These are phyloP conservation scores for Coniochaeta sp. DNA, from an alignment of 2,329 filamentous ascomycete genomes.

Conservation along the genomic window DNA sequence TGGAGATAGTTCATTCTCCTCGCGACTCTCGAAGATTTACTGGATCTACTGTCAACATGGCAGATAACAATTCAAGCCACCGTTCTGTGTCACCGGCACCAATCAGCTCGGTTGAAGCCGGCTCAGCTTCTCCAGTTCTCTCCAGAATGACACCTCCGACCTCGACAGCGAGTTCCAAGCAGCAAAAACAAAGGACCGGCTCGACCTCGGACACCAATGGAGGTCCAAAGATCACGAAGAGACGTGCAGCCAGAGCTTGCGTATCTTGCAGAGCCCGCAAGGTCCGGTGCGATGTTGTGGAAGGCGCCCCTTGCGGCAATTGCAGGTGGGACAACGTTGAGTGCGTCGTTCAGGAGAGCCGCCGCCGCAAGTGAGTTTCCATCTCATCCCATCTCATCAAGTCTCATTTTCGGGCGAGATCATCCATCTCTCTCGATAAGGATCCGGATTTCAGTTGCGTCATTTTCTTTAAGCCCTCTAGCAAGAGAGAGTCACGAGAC, in stretches of 20 bases:
- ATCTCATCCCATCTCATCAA: neutral
- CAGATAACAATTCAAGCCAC: neutral
- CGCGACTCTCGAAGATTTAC: neutral
- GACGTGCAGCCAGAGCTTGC: constrained; percentile 85
- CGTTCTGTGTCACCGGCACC: constrained; percentile 1
- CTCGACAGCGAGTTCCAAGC: neutral
- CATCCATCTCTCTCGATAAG: neutral
- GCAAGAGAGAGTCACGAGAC: neutral
- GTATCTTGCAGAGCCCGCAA: constrained; percentile 84
- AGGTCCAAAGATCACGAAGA: constrained; percentile 53
- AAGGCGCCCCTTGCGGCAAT: constrained; percentile 81
- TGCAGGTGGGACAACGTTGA: constrained; percentile 75
- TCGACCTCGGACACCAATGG: constrained; percentile 22
- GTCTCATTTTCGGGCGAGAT: neutral
- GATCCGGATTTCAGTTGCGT: neutral
- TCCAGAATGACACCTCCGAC: constrained; percentile 2
- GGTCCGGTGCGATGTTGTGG: constrained; percentile 88
- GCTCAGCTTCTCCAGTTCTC: neutral
- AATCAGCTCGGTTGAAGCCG: neutral
- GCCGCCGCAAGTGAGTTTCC: constrained; percentile 69
- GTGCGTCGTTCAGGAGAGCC: constrained; percentile 72
- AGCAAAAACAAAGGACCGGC: constrained; percentile 6
- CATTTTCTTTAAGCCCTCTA: neutral
- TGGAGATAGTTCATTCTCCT: neutral
- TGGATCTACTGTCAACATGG: neutral